These are phyloP conservation scores for Beauveria scarabaeidicola DNA, from an alignment of 2,329 filamentous ascomycete genomes.

Conservation along the genomic window DNA sequence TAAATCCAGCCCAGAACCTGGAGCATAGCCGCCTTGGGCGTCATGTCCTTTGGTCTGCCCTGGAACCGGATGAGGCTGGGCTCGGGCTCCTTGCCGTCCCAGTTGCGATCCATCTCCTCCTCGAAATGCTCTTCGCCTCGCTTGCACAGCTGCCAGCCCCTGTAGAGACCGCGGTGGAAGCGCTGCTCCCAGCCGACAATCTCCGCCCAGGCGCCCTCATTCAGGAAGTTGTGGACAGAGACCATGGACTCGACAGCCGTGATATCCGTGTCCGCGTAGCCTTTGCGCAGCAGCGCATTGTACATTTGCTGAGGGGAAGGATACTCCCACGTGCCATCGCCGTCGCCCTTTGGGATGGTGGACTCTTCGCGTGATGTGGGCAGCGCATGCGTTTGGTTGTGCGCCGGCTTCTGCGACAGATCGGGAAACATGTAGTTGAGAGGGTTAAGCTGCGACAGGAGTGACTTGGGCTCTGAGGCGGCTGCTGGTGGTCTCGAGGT, in stretches of 20 bases:
- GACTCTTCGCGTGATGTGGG: constrained; percentile 76
- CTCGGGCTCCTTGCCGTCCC: constrained; percentile 44
- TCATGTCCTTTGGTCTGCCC: constrained; percentile 79
- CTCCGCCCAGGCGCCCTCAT: constrained; percentile 94
- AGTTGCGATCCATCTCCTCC: constrained; percentile 38
- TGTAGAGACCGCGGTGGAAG: constrained; percentile 64
- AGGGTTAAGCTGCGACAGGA: constrained; percentile 51
- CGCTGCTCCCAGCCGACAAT: constrained; percentile 89
- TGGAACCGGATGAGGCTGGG: constrained; percentile 81
- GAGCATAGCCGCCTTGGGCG: constrained; percentile 81
- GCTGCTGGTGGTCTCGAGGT: not conserved
- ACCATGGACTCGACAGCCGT: constrained; percentile 97
- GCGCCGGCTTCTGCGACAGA: constrained; percentile 70
- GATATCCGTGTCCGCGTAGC: constrained; percentile 86
- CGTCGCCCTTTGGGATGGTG: constrained; percentile 81
- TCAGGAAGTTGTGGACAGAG: constrained; percentile 93
- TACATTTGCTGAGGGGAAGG: constrained; percentile 99
- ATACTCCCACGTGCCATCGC: constrained; percentile 86
- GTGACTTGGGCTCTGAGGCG: constrained; percentile 30
- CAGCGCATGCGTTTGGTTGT: constrained; percentile 63
- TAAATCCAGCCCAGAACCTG: constrained; percentile 72
- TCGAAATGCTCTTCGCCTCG: constrained; percentile 59
- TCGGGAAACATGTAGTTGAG: constrained; percentile 94
- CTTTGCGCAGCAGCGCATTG: constrained; percentile 92
- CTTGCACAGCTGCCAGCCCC: constrained; percentile 66